phyloP scores from a whole-genome alignment of 106 monocot genomes.

The Chionographis japonica region DNA sequence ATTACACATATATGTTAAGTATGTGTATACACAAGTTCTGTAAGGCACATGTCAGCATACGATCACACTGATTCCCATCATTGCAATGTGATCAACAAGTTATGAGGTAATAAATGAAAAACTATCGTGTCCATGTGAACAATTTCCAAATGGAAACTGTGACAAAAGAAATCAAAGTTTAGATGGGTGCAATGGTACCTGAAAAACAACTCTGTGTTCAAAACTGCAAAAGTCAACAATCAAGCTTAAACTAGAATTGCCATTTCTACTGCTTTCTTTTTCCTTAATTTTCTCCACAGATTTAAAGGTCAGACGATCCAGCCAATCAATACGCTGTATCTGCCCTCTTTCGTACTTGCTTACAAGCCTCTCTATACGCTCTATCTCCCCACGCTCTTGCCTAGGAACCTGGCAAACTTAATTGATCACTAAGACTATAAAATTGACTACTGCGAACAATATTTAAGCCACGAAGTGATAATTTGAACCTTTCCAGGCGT shows the following conservation, averaged over 20 bases:
- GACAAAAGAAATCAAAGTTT: neutral
- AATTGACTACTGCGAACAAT: neutral
- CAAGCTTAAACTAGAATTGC: conserved; percentile 68
- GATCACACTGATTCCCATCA: too few relatives aligned
- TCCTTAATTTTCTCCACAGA: conserved; percentile 81
- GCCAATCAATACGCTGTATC: conserved; percentile 91
- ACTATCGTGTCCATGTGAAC: too few relatives aligned
- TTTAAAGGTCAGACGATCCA: conserved; percentile 75
- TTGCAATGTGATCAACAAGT: too few relatives aligned
- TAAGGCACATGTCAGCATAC: too few relatives aligned
- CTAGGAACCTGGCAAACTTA: conserved; percentile 61
- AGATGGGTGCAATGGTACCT: conserved; percentile 38
- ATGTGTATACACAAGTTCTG: too few relatives aligned
- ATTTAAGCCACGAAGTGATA: neutral
- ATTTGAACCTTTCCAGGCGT: conserved; percentile 88
- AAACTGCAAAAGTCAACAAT: conserved; percentile 87
- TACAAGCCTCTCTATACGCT: conserved; percentile 84
- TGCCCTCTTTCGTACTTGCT: conserved; percentile 93
- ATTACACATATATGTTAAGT: too few relatives aligned
- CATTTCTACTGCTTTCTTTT: conserved; percentile 47
- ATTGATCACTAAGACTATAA: neutral
- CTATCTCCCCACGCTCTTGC: conserved; percentile 75
- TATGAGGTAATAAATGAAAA: too few relatives aligned
- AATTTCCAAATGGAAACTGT: conserved; percentile 1
- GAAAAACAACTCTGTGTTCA: conserved; percentile 91